Evolutionary conservation across 345 rosid species (phyloP), one percentile per base, ranked within the genome.

Genomic region (Pelargonium nanum): DNA sequence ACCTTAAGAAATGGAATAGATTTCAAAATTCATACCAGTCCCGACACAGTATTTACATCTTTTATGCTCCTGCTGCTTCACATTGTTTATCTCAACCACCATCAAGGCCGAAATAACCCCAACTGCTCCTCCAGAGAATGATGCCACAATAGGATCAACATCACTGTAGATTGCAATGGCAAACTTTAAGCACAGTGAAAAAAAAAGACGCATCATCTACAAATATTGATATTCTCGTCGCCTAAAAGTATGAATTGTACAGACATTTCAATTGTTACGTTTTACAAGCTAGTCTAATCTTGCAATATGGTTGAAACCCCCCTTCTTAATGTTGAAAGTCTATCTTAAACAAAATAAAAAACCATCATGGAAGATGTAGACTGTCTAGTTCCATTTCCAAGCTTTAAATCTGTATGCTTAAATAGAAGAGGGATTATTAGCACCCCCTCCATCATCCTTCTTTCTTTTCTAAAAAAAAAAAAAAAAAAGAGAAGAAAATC

Each of bases 1-100:
- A 34, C 54, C 24, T 13, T 23, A n/a, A n/a, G n/a, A n/a, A n/a
- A 32, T 25, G 51, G 45, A 10, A 51, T 19, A 40, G 6, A 51
- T 22, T 21, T 58, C 22, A 22, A 13, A 45, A 34, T 48, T 13
- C 32, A 30, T 76, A 92, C 98, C 98, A 24, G 98, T 87, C 80
- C 98, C 98, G 68, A 92, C 83, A 68, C 98, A 92, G 56, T 92
- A 92, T 76, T 89, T 92, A 95, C 98, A 92, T 85, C 95, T 81
- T 77, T 92, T 92, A 48, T 79, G 84, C 53, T 92, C 98, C 70
- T 92, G 98, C 63, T 73, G 96, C 76, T 89, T 92, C 50, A 92
- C 96, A 22, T 92, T 92, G 86, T 92, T 92, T 68, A 92, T 80
- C 75, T 92, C 98, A 5, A 92, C 98, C 34, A 92, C 88, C 98